Evolutionary conservation across 352 stramenopile species (phyloP).

Genomic region (Phytophthora sansomeana): DNA sequence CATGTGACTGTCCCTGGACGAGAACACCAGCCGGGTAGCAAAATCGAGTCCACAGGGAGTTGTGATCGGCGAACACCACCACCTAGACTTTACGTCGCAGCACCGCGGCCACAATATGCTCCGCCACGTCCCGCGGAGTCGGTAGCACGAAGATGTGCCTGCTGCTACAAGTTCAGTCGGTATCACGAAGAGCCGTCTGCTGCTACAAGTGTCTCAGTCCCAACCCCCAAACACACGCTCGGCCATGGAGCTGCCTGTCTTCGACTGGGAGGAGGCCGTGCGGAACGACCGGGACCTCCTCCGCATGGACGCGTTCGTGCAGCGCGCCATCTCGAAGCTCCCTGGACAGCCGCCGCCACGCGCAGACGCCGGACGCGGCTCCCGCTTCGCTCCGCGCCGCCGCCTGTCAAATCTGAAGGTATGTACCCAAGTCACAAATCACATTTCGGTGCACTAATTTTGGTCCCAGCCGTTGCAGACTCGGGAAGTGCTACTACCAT

Average conservation of each 20-base stretch:
- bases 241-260: background rate
- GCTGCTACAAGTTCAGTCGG: too few relatives aligned
- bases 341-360: slow-evolving; percentile 9
- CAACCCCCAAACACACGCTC: too few relatives aligned
- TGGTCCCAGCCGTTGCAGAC: background rate
- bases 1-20: too few relatives aligned
- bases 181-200: too few relatives aligned
- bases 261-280: slow-evolving; percentile 45
- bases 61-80: too few relatives aligned
- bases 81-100: too few relatives aligned
- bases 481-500: background rate
- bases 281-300: slow-evolving; percentile 35
- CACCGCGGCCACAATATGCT: too few relatives aligned
- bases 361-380: slow-evolving; percentile 8
- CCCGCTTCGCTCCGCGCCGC: slow-evolving; percentile 21
- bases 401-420: slow-evolving; percentile 32
- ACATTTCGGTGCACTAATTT: slow-evolving; percentile 3
- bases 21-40: too few relatives aligned
- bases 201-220: too few relatives aligned
- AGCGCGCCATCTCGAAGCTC: slow-evolving; percentile 32
- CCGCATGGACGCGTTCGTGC: slow-evolving; percentile 33
- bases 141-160: too few relatives aligned
- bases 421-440: slow-evolving; percentile 17
- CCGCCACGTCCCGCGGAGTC: too few relatives aligned
- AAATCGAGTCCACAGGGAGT: too few relatives aligned